Evolutionary conservation across 257 asterid species (phyloP), one percentile per base, ranked within the genome.

Genomic region (Anisodus tanguticus): DNA sequence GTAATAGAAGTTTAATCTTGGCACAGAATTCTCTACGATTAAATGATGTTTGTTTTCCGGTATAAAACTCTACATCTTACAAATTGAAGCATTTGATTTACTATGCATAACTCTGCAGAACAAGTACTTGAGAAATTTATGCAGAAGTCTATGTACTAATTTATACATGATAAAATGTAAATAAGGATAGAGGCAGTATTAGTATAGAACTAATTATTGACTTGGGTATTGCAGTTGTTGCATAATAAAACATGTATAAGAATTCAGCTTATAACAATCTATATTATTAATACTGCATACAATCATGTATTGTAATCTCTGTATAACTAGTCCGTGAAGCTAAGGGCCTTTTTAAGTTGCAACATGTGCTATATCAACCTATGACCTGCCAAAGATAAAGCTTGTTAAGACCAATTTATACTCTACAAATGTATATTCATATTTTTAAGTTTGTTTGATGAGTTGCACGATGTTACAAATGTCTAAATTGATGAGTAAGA

Each of bases 371-470:
- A 59, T 59, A 26, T 9, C 64, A 59, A 59, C 89, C 89, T 3
- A 85, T 88, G 15, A 83, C 90, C 51, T 81, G 89, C 9, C 90
- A 83, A 57, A 83, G 86, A 37, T 85, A 81, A 83, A 82, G 82
- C 84, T 84, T 77, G 80, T 85, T 55, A 13, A 55, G 60, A 55
- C n/a, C 13, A 13, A 55, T 55, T 55, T 55, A 4, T 13, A 55
- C 60, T 55, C 60, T 59, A 59, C 3, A 51, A 17, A 59, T 6
- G 31, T 17, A 59, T 59, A 17, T 17, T 17, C 22, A 6, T 17
- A 59, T 16, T 59, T 17, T 5, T 16, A 59, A 5, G 64, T 58
- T 58, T 59, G 64, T 17, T 17, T 59, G 64, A 17, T 59, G 22
- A 59, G 26, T 17, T 17, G 12, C 55, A 49, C 8, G 55, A 49